Evolutionary conservation across 1,284 basidiomycete genomes (phyloP).

Genomic region (Trametes hirsuta): DNA sequence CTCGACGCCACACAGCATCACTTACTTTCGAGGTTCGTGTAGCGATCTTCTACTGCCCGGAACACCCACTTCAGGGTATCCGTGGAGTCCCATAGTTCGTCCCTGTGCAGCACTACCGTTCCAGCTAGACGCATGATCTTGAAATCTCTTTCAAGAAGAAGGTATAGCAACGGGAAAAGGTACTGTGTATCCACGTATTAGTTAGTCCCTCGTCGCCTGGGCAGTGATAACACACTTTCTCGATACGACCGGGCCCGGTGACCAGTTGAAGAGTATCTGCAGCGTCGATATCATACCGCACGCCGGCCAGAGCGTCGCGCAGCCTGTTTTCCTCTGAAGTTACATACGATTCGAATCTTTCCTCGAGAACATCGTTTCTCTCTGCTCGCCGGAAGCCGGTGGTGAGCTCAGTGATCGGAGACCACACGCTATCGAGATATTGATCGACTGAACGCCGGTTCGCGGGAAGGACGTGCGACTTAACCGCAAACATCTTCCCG

Average conservation of each 20-base stretch:
- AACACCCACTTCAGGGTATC: conserved; percentile 29
- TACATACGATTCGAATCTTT: conserved; percentile 25
- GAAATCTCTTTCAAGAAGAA: conserved; percentile 29
- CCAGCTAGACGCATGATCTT: conserved; percentile 27
- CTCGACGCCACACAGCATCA: not conserved
- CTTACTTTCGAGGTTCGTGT: conserved; percentile 27
- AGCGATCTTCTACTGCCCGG: conserved; percentile 24
- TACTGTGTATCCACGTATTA: conserved; percentile 11
- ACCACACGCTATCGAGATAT: conserved; percentile 29
- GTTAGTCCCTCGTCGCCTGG: not conserved
- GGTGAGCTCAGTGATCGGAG: conserved; percentile 20
- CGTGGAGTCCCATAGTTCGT: conserved; percentile 30
- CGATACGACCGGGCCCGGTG: conserved; percentile 29
- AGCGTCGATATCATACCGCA: conserved; percentile 30
- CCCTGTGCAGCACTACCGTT: conserved; percentile 24
- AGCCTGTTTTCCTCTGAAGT: conserved; percentile 25
- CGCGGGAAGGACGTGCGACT: conserved; percentile 20
- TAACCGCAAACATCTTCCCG: conserved; percentile 27
- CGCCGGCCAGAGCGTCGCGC: conserved; percentile 18
- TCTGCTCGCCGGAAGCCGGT: conserved; percentile 15
- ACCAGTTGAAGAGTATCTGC: conserved; percentile 28
- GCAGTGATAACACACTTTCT: conserved; percentile 21
- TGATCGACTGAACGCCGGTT: conserved; percentile 28
- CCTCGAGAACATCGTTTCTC: conserved; percentile 19
- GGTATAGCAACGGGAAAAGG: conserved; percentile 30